phyloP scores from a whole-genome alignment of 1,139 yeast genomes.

The Yamadazyma buinensis region DNA sequence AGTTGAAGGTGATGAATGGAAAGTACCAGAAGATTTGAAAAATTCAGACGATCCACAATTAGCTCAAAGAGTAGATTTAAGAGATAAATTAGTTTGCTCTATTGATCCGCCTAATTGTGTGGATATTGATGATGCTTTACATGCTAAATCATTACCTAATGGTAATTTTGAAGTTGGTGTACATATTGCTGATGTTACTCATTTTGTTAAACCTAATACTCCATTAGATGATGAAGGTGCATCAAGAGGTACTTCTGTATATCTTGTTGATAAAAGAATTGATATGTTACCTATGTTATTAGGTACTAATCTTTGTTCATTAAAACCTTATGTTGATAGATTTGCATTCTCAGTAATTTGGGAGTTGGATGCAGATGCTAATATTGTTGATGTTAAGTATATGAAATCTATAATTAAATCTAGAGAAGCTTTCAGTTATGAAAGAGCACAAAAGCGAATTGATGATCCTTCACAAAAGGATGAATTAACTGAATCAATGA shows the following conservation, averaged over 20 bases:
- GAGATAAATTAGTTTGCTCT: slow-evolving; percentile 88
- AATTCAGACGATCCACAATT: slow-evolving; percentile 55
- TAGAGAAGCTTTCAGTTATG: slow-evolving; percentile 93
- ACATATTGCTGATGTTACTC: slow-evolving; percentile 98
- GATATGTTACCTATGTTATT: slow-evolving; percentile 96
- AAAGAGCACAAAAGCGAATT: slow-evolving; percentile 85
- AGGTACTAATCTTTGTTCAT: slow-evolving; percentile 94
- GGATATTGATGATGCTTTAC: slow-evolving; percentile 98
- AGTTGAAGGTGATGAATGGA: slow-evolving; percentile 89
- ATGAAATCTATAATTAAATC: slow-evolving; percentile 89
- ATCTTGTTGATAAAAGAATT: slow-evolving; percentile 96
- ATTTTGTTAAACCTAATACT: slow-evolving; percentile 90
- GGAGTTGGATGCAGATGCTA: slow-evolving; percentile 87
- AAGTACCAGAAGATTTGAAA: slow-evolving; percentile 63
- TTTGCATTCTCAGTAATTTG: slow-evolving; percentile 94
- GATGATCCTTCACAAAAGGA: slow-evolving; percentile 78
- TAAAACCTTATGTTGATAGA: slow-evolving; percentile 92
- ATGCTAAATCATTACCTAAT: slow-evolving; percentile 78
- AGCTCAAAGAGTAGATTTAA: slow-evolving; percentile 70
- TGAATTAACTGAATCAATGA: slow-evolving; percentile 85
- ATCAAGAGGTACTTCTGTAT: slow-evolving; percentile 94
- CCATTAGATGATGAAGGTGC: slow-evolving; percentile 96
- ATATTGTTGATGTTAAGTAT: slow-evolving; percentile 76
- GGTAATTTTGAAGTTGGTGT: slow-evolving; percentile 98
- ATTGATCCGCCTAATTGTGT: slow-evolving; percentile 99